Evolutionary conservation across 2,329 filamentous ascomycete genomes (phyloP).

Genomic region (Achaetomium macrosporum): DNA sequence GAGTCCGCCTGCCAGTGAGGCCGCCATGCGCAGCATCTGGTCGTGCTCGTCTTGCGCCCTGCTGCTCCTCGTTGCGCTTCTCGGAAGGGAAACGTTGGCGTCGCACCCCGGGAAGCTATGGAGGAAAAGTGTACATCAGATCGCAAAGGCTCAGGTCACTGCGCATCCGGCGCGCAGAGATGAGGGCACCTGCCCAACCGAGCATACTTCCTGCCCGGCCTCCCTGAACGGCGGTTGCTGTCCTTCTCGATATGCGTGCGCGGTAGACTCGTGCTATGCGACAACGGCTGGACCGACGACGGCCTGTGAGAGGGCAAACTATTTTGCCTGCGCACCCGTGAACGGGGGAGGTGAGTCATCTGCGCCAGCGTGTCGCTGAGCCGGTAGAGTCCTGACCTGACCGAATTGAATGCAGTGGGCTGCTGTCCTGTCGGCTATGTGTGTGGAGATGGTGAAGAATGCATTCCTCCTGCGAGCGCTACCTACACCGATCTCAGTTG

Average conservation of each 20-base stretch:
- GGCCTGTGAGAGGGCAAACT: conserved; percentile 16
- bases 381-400: background rate
- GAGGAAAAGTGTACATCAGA: conserved; percentile 24
- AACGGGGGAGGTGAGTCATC: conserved; percentile 18
- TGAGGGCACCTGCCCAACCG: conserved; percentile 23
- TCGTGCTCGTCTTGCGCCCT: conserved; percentile 25
- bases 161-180: conserved; percentile 19
- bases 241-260: conserved; percentile 24
- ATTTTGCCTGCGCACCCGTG: conserved; percentile 15
- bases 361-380: background rate
- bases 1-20: conserved; percentile 5
- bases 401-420: conserved; percentile 28
- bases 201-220: conserved; percentile 32
- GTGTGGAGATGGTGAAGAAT: conserved; percentile 36
- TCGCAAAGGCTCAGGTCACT: conserved; percentile 26
- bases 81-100: conserved; percentile 23
- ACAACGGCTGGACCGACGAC: conserved; percentile 21
- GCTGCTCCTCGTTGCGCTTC: conserved; percentile 23
- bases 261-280: conserved; percentile 23
- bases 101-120: conserved; percentile 23
- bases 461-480: conserved; percentile 39
- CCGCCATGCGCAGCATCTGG: conserved; percentile 25
- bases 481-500: conserved; percentile 36
- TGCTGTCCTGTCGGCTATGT: conserved; percentile 42
- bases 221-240: conserved; percentile 35